Evolutionary conservation across 176 grass and related monocot species (phyloP).

Genomic region (Avena eriantha): DNA sequence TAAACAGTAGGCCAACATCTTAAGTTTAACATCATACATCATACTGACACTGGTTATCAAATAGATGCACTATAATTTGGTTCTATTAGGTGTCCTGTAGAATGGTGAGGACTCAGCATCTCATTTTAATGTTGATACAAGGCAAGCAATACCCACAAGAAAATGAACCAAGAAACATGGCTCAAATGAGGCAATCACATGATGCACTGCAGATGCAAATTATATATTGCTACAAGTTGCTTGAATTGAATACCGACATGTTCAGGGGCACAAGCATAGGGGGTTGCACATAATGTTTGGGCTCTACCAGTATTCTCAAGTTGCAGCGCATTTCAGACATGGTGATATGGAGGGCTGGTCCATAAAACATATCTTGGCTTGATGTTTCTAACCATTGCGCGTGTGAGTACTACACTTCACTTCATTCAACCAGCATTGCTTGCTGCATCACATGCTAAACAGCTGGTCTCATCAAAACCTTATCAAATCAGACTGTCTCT

Average conservation of each 20-base stretch:
- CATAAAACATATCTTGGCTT: not conserved
- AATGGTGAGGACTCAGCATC: not conserved
- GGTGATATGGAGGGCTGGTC: not conserved
- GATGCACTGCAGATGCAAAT: not conserved
- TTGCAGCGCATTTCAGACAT: not conserved
- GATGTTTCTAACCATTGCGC: not conserved
- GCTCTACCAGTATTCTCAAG: not conserved
- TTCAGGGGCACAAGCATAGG: not conserved
- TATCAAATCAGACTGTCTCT: not conserved
- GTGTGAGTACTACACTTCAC: not conserved
- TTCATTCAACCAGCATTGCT: not conserved
- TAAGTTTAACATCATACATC: not conserved
- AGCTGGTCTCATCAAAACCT: slow-evolving; percentile 25
- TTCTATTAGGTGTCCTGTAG: not conserved
- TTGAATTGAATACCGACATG: not conserved
- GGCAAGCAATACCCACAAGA: not conserved
- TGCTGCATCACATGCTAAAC: slow-evolving; percentile 3
- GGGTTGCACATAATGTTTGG: not conserved
- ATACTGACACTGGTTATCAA: not conserved
- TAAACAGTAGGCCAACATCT: not conserved
- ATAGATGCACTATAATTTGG: not conserved
- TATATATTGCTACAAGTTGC: not conserved
- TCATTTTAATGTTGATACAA: not conserved
- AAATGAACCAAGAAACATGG: not conserved
- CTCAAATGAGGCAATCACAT: not conserved